These are phyloP conservation scores for Cladosporium austrohemisphaericum DNA, from an alignment of 2,329 filamentous ascomycete species.

Conservation along the genomic window DNA sequence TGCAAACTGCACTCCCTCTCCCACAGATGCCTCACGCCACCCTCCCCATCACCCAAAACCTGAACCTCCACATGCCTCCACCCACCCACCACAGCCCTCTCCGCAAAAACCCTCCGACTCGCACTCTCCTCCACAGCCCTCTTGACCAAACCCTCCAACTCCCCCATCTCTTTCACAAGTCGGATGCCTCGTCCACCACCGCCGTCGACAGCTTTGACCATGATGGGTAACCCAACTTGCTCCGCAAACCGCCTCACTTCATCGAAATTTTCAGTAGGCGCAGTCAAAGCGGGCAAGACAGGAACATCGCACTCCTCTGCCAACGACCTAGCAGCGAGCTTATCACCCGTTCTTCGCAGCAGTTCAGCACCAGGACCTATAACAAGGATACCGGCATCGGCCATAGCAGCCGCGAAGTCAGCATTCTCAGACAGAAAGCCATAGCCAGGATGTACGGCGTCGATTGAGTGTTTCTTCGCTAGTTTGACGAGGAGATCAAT, in stretches of 20 bases:
- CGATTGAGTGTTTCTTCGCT: constrained; percentile 49
- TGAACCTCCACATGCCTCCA: constrained; percentile 62
- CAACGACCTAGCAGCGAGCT: constrained; percentile 51
- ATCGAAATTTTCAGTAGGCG: constrained; percentile 41
- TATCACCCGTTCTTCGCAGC: constrained; percentile 54
- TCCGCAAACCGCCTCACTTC: constrained; percentile 57
- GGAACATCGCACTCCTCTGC: constrained; percentile 52
- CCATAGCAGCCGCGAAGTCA: constrained; percentile 47
- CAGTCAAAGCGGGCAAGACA: constrained; percentile 47
- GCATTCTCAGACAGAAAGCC: constrained; percentile 59
- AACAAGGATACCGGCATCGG: constrained; percentile 47
- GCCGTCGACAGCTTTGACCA: constrained; percentile 63
- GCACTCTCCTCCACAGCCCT: constrained; percentile 57
- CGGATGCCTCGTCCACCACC: constrained; percentile 60
- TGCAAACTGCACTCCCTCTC: constrained; percentile 61
- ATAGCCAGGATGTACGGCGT: constrained; percentile 58
- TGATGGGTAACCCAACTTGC: constrained; percentile 51
- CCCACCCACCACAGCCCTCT: constrained; percentile 60
- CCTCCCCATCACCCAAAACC: constrained; percentile 54
- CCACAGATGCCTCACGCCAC: constrained; percentile 54
- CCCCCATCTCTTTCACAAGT: constrained; percentile 43
- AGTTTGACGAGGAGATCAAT: constrained; percentile 48
- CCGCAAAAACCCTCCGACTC: constrained; percentile 55
- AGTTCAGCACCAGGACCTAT: constrained; percentile 57
- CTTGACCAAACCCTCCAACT: constrained; percentile 46